Conservation (phyloP, 345 rosid species). For the Physaria fendleri region DNA sequence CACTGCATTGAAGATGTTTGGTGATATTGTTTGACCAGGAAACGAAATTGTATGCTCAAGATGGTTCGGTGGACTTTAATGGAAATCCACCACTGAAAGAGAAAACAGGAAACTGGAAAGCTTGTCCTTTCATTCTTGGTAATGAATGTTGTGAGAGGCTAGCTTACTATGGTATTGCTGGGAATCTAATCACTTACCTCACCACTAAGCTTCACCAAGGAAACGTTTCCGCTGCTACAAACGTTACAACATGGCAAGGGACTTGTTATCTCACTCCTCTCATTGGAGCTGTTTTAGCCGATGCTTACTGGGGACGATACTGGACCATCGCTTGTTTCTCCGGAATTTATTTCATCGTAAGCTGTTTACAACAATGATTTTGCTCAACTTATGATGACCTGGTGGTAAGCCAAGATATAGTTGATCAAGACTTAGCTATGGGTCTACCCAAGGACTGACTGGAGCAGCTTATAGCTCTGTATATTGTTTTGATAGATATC, state of each 20-base stretch:
- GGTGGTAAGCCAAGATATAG: not conserved
- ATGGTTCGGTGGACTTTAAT: slow-evolving; percentile 75
- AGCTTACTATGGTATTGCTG: slow-evolving; percentile 89
- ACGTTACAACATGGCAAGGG: slow-evolving; percentile 83
- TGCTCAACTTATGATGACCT: not conserved
- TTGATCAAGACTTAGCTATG: not conserved
- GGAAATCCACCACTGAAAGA: slow-evolving; percentile 76
- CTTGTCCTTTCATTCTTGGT: slow-evolving; percentile 89
- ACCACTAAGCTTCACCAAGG: slow-evolving; percentile 76
- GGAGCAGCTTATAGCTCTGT: not conserved
- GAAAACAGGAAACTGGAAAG: slow-evolving; percentile 91
- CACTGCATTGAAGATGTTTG: not conserved
- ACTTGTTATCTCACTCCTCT: slow-evolving; percentile 94
- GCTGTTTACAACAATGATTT: not conserved
- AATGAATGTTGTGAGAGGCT: slow-evolving; percentile 92
- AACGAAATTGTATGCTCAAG: slow-evolving; percentile 57
- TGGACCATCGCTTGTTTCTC: slow-evolving; percentile 93
- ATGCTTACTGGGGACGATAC: slow-evolving; percentile 98
- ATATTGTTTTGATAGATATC: not conserved
- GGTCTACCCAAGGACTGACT: not conserved
- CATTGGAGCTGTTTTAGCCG: slow-evolving; percentile 82
- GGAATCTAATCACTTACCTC: slow-evolving; percentile 83
- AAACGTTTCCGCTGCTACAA: slow-evolving; percentile 83
- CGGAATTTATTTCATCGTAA: slow-evolving; percentile 68
- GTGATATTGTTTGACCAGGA: slow-evolving; percentile 32